Evolutionary conservation across 257 asterid species (phyloP).

Genomic region (Echites panduratus): DNA sequence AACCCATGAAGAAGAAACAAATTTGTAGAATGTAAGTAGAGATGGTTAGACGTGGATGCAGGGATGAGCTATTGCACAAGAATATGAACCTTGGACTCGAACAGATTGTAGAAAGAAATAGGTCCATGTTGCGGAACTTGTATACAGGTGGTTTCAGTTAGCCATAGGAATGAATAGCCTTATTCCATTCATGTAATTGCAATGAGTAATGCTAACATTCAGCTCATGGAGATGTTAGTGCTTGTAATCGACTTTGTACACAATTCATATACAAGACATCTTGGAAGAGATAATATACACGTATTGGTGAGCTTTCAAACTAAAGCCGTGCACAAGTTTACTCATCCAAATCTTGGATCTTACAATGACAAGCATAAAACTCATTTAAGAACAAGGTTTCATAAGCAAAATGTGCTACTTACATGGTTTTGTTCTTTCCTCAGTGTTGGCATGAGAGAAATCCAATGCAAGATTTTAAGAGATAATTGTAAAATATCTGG

Average conservation of each 20-base stretch:
- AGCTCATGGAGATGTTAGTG: not conserved
- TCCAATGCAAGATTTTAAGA: too few species aligned
- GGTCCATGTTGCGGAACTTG: not conserved
- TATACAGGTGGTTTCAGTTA: not conserved
- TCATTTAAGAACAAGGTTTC: too few species aligned
- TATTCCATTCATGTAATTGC: not conserved
- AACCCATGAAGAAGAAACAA: conserved; percentile 9
- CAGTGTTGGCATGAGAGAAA: too few species aligned
- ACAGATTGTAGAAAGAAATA: not conserved
- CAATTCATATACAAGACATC: not conserved
- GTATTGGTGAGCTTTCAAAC: too few species aligned
- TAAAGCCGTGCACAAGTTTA: too few species aligned
- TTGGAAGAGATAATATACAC: not conserved
- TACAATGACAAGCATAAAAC: too few species aligned
- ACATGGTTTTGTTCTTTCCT: too few species aligned
- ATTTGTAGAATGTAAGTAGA: conserved; percentile 6
- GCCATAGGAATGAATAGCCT: not conserved
- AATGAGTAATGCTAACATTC: not conserved
- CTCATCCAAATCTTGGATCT: too few species aligned
- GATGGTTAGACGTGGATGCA: not conserved
- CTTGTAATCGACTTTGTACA: not conserved
- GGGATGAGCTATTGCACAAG: not conserved
- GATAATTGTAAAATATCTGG: too few species aligned
- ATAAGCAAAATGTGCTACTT: too few species aligned
- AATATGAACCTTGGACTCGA: not conserved